Evolutionary conservation across 2,329 filamentous ascomycete genomes (phyloP), one percentile per base, ranked within the genome.

Genomic region (Arachnopeziza araneosa): DNA sequence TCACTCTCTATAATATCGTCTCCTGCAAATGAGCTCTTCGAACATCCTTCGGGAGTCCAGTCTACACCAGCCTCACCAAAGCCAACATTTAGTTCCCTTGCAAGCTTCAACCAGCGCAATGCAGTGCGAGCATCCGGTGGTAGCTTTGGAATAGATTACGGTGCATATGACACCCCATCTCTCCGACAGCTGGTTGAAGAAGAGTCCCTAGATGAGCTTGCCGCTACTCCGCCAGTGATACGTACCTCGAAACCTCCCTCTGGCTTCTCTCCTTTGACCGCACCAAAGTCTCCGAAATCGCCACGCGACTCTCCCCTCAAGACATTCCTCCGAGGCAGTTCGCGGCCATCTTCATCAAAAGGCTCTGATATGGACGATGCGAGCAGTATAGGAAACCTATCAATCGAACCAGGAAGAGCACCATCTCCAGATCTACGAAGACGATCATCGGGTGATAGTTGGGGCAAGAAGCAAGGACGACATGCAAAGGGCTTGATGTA

Each of bases 181-280:
- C 75, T 79, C 32, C 79, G 79, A 56, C 78, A 83, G 21, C 69
- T 80, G 14, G 70, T 77, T 52, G 77, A 82, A 54, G 77, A 80
- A 44, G 71, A 75, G 60, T 77, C 80, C 12, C 74, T 86, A 64
- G 81, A 86, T 74, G 82, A 87, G 58, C 75, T 86, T 52, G 80
- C 85, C 30, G 84, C 85, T 23, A 77, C 78, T 54, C 77, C 91
- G 14, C 91, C 92, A 21, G 83, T 93, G 58, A 83, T 96, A 67
- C 87, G 88, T 64, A 96, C 93, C 32, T 84, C 91, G 32, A 93
- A 93, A 73, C 88, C 87, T 8, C 90, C 90, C 0, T 91, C 89
- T 55, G 90, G 89, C 57, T 84, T 86, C 68, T 92, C 89, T 24
- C 76, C 86, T 21, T 75, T 90, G 56, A 91, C 88, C n/a, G 83